These are phyloP conservation scores for Trichoderma sp. DNA, from an alignment of 2,329 filamentous ascomycete species.

Conservation along the genomic window DNA sequence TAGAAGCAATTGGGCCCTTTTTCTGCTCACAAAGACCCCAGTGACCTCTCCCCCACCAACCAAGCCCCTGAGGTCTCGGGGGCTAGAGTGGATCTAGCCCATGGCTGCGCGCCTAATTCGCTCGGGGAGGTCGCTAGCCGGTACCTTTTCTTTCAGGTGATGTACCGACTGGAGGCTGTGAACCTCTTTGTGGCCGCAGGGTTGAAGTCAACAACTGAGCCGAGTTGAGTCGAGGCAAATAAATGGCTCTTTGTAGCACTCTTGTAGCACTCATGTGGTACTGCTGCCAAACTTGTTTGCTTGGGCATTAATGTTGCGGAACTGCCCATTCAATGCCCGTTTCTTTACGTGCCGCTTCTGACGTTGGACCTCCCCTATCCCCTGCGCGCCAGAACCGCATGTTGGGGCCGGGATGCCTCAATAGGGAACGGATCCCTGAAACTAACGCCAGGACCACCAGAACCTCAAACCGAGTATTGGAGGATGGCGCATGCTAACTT, in stretches of 20 bases:
- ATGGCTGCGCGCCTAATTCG: background rate
- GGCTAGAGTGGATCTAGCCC: background rate
- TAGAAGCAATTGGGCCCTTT: background rate
- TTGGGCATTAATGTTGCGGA: background rate
- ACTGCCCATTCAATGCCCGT: background rate
- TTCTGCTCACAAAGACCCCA: background rate
- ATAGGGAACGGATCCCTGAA: conserved; percentile 13
- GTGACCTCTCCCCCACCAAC: background rate
- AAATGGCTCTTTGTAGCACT: background rate
- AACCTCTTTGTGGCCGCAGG: background rate
- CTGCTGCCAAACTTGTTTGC: background rate
- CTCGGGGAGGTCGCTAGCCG: background rate
- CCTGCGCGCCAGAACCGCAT: background rate
- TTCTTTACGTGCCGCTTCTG: background rate
- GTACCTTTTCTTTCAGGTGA: background rate
- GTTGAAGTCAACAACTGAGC: background rate
- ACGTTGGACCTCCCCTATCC: conserved; percentile 5
- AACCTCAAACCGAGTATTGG: background rate
- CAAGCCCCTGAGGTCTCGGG: conserved; percentile 1
- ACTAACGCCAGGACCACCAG: conserved; percentile 8
- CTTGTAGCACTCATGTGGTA: background rate
- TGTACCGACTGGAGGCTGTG: background rate
- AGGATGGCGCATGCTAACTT: background rate
- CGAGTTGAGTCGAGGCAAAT: background rate
- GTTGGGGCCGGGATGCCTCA: background rate